Evolutionary conservation across 192 early-diverging fungal genomes (phyloP).

Genomic region (Coemansia biformis): DNA sequence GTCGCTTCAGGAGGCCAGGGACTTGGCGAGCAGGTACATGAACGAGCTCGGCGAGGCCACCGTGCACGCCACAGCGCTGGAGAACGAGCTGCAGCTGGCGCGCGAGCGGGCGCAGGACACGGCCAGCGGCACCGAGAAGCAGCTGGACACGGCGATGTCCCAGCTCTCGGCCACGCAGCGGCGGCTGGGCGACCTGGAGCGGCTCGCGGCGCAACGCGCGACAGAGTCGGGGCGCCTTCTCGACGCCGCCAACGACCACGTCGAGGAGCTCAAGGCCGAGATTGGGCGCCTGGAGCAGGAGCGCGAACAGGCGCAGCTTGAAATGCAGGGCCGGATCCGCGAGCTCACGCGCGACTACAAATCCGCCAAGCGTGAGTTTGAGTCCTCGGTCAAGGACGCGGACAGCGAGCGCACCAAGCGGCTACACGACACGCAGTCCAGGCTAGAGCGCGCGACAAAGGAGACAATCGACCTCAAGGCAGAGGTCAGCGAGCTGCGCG

Average conservation of each 20-base stretch:
- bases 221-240: constrained; percentile 28
- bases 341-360: constrained; percentile 34
- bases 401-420: constrained; percentile 25
- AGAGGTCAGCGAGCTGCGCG: constrained; percentile 44
- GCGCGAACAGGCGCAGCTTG: constrained; percentile 32
- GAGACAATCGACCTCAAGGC: constrained; percentile 26
- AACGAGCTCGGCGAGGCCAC: constrained; percentile 41
- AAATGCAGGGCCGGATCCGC: constrained; percentile 38
- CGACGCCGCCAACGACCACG: constrained; percentile 28
- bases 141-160: constrained; percentile 17
- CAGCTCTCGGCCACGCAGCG: constrained; percentile 18
- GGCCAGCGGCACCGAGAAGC: constrained; percentile 8
- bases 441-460: constrained; percentile 23
- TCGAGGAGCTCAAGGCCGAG: constrained; percentile 31
- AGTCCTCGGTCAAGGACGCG: constrained; percentile 29
- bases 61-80: constrained; percentile 38
- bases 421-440: constrained; percentile 29
- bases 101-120: constrained; percentile 12
- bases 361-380: constrained; percentile 33
- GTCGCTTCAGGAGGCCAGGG: constrained; percentile 31
- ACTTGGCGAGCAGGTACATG: constrained; percentile 32
- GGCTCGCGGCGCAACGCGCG: constrained; percentile 18
- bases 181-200: constrained; percentile 32
- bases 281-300: constrained; percentile 33
- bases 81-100: constrained; percentile 35